Evolutionary conservation across 208 protist species (phyloP).

Genomic region (Leishmania arabica): DNA sequence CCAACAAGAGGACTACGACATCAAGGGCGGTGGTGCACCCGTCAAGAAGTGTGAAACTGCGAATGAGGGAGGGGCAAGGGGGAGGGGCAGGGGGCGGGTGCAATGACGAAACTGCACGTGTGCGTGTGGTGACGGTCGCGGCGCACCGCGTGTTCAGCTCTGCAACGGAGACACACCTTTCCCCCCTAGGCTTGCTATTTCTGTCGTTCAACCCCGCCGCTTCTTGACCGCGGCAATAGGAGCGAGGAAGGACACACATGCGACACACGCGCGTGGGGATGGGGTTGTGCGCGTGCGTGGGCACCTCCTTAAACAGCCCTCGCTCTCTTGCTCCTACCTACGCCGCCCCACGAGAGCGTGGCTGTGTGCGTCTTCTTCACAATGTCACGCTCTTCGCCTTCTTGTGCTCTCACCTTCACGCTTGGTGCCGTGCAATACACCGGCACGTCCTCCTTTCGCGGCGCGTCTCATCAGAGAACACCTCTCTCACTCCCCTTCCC

Average conservation of each 20-base stretch:
- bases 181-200: not conserved
- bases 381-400: not conserved
- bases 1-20: too few relatives aligned
- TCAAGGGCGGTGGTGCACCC: too few relatives aligned
- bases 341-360: not conserved
- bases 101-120: not conserved
- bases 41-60: not conserved
- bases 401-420: not conserved
- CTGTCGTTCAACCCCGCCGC: not conserved
- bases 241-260: not conserved
- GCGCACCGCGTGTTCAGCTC: not conserved
- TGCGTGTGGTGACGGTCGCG: not conserved
- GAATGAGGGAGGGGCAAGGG: not conserved
- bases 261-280: not conserved
- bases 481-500: not conserved
- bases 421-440: not conserved
- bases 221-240: not conserved
- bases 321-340: too few relatives aligned
- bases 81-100: not conserved
- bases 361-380: not conserved
- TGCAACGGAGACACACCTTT: not conserved
- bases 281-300: not conserved
- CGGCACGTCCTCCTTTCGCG: not conserved
- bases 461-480: not conserved
- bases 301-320: too few relatives aligned